Base-by-base conservation (phyloP, 164 flowering plant species). In the Vitis rotundifolia region DNA sequence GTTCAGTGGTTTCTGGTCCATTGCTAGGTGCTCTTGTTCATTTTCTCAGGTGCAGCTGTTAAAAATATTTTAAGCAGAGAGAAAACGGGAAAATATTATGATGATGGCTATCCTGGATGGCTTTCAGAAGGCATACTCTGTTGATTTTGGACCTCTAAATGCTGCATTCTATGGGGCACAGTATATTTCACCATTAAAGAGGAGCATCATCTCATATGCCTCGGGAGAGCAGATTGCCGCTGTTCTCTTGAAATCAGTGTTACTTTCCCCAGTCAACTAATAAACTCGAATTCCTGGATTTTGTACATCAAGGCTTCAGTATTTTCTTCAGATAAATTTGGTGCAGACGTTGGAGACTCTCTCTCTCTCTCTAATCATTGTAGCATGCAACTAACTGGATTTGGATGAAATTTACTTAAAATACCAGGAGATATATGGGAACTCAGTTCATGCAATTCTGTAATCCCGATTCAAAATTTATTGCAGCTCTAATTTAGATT, bases 91-190 rank as follows among this genome's bases (percentile, higher is more conserved):
- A 51, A 96, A 91, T 67, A 70, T 87, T 37, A 48, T 78, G 63
- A 91, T 96, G 99, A 90, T 90, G 87, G 91, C 93, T 12, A 76
- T 93, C 66, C 72, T 96, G 37, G 99, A 96, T 70, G 91, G 97
- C n/a, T 81, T 96, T 78, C 98, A 96, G 83, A 93, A 96, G 82
- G 97, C 90, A 15, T 96, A 87, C 75, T 88, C 97, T 5, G 81
- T 90, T 29, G 97, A 96, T 83, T 85, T 89, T 47, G 93, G 92
- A 22, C 99, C 99, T 48, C 31, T 93, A 5, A 96, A 93, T 62
- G 93, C 89, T 62, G 98, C 94, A 6, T 86, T 96, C 61, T 86
- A 85, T 63, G 97, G 88, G 15, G 97, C 91, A 44, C 82, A 93
- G 5, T 67, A 83, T 68, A 75, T 96, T 49, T 75, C 89, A n/a